Conservation (phyloP, 108 stramenopile genomes). For the Heterococcus sp. region DNA sequence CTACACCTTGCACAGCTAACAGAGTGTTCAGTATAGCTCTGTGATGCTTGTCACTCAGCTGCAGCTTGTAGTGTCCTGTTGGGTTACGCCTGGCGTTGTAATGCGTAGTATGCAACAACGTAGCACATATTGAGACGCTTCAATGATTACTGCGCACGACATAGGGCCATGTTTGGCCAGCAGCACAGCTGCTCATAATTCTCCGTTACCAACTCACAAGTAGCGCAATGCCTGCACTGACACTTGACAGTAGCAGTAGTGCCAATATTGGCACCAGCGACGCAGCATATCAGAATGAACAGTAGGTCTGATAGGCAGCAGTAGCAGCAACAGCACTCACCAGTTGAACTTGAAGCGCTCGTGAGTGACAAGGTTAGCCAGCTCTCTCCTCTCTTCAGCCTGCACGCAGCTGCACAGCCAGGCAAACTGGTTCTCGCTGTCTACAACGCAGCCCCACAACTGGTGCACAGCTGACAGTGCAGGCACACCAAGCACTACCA, state of each 20-base stretch:
- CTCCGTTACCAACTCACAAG: no score
- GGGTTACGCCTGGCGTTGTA: conserved; percentile 10
- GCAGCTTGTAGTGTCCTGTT: conserved; percentile 22
- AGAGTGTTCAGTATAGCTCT: conserved; percentile 28
- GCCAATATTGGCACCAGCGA: no score
- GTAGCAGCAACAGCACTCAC: background rate
- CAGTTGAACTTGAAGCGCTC: conserved; percentile 45
- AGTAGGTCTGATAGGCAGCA: no score
- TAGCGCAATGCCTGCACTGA: no score
- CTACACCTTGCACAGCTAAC: conserved; percentile 6
- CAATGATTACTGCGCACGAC: no score
- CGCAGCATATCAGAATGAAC: no score
- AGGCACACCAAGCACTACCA: conserved; percentile 7
- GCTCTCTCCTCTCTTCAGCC: conserved; percentile 3
- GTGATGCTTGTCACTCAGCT: conserved; percentile 24
- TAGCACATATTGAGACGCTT: background rate
- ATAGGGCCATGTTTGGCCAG: no score
- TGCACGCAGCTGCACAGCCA: conserved; percentile 24
- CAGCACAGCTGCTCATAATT: no score
- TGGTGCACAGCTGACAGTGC: conserved; percentile 8
- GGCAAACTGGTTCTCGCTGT: conserved; percentile 9
- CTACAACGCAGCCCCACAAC: conserved; percentile 29
- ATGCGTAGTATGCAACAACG: background rate
- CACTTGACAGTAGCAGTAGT: no score
- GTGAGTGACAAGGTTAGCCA: conserved; percentile 29